Percentiles rank a stretch among this genome's conserved stretches.
Conservation (phyloP, 2,329 filamentous ascomycete species). For the Lachnellula suecica region DNA sequence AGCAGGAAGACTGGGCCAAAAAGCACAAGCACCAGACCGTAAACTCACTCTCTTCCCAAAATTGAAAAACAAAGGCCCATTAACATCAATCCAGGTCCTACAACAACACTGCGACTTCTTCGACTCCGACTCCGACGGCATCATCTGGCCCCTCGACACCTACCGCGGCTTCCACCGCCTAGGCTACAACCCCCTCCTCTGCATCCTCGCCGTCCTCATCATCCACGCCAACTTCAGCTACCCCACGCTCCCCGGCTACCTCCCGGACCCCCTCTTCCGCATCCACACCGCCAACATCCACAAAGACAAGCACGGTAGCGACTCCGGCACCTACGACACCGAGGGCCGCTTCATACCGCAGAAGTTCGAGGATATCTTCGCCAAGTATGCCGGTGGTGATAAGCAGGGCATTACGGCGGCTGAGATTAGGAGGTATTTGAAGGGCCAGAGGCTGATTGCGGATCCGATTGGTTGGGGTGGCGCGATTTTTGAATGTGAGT, state of each 20-base stretch:
- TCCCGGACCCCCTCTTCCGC: constrained; percentile 42
- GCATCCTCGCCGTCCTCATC: constrained; percentile 42
- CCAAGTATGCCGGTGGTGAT: constrained; percentile 40
- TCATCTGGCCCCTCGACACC: constrained; percentile 54
- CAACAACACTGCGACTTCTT: constrained; percentile 55
- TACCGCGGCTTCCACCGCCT: constrained; percentile 45
- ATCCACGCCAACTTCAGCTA: constrained; percentile 51
- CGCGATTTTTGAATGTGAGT: constrained; percentile 35
- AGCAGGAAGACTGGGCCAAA: constrained; percentile 36
- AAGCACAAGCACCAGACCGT: constrained; percentile 38
- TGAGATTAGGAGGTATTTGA: constrained; percentile 38
- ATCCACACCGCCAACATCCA: constrained; percentile 34
- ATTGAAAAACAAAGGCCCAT: background rate
- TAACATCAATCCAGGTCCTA: constrained; percentile 36
- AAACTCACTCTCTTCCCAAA: background rate
- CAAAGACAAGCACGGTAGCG: constrained; percentile 44
- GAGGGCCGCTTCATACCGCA: constrained; percentile 50
- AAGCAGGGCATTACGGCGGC: constrained; percentile 38
- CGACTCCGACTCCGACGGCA: constrained; percentile 48
- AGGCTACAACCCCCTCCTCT: constrained; percentile 45
- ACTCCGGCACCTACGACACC: constrained; percentile 45
- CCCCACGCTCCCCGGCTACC: constrained; percentile 39
- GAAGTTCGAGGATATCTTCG: constrained; percentile 50
- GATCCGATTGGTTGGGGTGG: constrained; percentile 42
- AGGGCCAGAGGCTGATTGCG: constrained; percentile 40